These are phyloP conservation scores for Alternaria longipes DNA, from an alignment of 2,329 filamentous ascomycete species.

Conservation along the genomic window DNA sequence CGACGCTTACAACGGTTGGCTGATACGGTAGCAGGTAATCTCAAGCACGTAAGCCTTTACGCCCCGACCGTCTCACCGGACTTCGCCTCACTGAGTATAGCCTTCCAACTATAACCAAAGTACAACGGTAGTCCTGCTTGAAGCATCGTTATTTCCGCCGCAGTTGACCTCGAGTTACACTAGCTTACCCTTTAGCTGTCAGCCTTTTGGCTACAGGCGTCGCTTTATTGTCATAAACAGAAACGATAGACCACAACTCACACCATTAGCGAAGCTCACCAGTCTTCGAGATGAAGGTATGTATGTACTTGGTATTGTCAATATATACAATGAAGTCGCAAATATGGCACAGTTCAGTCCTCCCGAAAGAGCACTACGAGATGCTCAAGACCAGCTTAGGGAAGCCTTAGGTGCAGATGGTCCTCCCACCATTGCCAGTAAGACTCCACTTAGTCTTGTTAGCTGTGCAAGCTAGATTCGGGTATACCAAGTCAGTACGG, in stretches of 20 bases:
- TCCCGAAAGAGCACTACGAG: neutral
- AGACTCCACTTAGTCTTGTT: slow-evolving; percentile 62
- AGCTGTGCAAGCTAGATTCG: slow-evolving; percentile 55
- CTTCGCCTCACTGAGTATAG: neutral
- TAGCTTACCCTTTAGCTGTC: neutral
- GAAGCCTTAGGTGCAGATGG: slow-evolving; percentile 28
- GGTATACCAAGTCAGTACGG: too few species aligned
- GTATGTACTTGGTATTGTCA: neutral
- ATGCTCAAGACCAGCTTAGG: neutral
- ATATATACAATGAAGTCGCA: slow-evolving; percentile 6
- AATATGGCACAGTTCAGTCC: neutral
- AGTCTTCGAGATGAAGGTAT: too few species aligned
- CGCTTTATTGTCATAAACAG: neutral
- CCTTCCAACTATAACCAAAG: neutral
- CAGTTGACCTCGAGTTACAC: neutral
- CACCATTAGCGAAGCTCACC: neutral
- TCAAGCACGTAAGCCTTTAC: slow-evolving; percentile 2
- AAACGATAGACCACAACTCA: neutral
- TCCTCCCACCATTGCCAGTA: slow-evolving; percentile 54
- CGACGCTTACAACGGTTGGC: slow-evolving; percentile 1
- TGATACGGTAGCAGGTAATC: neutral
- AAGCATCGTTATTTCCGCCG: neutral
- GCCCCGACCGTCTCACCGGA: neutral
- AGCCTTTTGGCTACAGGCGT: neutral
- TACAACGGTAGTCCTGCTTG: neutral